Base-by-base conservation (phyloP, 192 early-diverging fungal genomes). In the Coemansia sp. region DNA sequence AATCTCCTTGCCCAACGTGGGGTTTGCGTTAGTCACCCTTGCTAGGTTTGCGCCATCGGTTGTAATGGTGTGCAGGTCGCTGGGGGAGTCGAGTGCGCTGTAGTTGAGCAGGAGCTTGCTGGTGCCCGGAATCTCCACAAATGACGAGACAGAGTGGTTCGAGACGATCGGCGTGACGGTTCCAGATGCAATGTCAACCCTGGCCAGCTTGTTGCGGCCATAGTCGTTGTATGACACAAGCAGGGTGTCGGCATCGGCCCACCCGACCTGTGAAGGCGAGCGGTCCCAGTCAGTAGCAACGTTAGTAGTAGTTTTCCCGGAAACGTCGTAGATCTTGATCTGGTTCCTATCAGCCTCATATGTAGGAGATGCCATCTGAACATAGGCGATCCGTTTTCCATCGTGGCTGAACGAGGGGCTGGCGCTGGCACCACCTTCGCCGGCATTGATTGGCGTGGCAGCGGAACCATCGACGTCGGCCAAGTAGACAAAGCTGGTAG, bases 271-370 rank as follows among this genome's bases (percentile, higher is more conserved):
- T 45, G 72, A 67, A 11, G 88, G 87, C 40, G 86, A 89, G 43
- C 87, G 84, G 65, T 90, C 86, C 90, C 90, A 92, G 51, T 83
- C 54, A 3, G 82, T 52, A 22, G 86, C 85, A 1, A 65, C 65
- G 16, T 19, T 59, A 8, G 16, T 8, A 0, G 81, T 84, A 18
- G 78, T 58, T 18, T 82, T 65, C 0, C 77, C 77, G 0, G 43
- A 41, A 13, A 78, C 70, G 61, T 85, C 74, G 61, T 89, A 86
- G 42, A 91, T 41, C 43, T 87, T 73, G 21, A 95, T 87, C 15
- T 84, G 82, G 73, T 92, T 93, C 66, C 86, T 87, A 71, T 93
- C 93, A 0, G 92, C 80, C 71, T 95, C 92, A 68, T 95, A 91
- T 42, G 87, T 68, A 4, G 88, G 86, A 12, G 71, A 69, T 16